Evolutionary conservation across 129 eudicot genomes (phyloP), one percentile per base, ranked within the genome.

Genomic region (Scalesia atractyloides): DNA sequence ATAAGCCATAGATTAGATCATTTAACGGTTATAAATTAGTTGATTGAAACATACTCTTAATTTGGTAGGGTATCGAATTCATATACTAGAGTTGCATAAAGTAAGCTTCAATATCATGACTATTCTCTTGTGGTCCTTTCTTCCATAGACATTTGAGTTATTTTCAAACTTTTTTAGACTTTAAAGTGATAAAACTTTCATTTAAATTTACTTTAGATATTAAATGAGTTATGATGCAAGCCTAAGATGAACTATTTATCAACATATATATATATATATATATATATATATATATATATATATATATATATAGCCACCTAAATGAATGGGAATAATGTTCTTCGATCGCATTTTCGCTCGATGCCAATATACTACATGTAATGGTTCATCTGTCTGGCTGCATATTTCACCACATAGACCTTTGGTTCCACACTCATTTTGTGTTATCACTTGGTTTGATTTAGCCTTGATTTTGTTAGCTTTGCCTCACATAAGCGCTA

Each of bases 101-200:
- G 68, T 66, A 47, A 51, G 7, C 63, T 54, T 62, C 71, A 73
- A 19, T 64, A 78, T 78, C 77, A 70, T 62, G 68, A 76, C 80
- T 75, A 66, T 75, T 78, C 68, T 48, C 67, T 78, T 71, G 82
- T 78, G 82, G 82, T 78, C 82, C 82, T 50, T 30, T 64, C 82
- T 26, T 33, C 49, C 73, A 53, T 78, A 13, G 68, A 64, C 24
- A 53, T 70, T 64, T 13, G 30, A 64, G 82, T 71, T 67, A 64
- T 67, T 66, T 65, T 78, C 77, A 41, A 78, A 70, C 68, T 63
- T 70, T 63, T 60, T 53, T 30, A 43, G 61, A 51, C 68, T 71
- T 63, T 14, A 64, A 70, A 52, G 68, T 64, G 67, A 64, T 53
- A 62, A 37, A 70, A 70, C 11, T 13, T 15, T 34, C 26, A 47